Conservation (phyloP, 306 rosid species). For the Fragaria nilgerrensis region DNA sequence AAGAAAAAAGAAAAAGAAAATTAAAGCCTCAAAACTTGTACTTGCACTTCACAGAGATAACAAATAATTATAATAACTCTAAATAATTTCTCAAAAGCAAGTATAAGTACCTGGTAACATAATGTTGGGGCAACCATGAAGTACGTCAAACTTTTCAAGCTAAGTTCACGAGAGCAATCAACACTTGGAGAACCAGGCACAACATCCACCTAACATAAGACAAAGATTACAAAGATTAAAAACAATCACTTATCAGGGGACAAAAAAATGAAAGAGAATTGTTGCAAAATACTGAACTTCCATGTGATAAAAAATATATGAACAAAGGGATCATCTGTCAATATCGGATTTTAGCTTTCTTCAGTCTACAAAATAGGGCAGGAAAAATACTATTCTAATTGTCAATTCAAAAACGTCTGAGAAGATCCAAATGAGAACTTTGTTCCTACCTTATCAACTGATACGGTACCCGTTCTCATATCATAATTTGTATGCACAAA, state of each 20-base stretch:
- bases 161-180: slow-evolving; percentile 50
- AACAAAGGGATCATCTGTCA: neutral
- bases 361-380: slow-evolving; percentile 4
- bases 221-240: slow-evolving; percentile 21
- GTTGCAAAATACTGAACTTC: neutral
- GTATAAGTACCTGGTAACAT: slow-evolving; percentile 82
- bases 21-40: neutral
- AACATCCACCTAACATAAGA: slow-evolving; percentile 59
- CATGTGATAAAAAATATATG: neutral
- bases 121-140: slow-evolving; percentile 97
- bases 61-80: too few relatives aligned
- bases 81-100: neutral
- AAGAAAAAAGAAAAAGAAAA: neutral
- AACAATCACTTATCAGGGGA: neutral
- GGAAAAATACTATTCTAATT: neutral
- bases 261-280: neutral
- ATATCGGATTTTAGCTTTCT: neutral
- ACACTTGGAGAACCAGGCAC: slow-evolving; percentile 34
- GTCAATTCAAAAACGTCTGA: neutral
- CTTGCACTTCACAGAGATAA: neutral
- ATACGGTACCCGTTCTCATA: slow-evolving; percentile 50
- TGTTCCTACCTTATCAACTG: slow-evolving; percentile 63
- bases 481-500: slow-evolving; percentile 85
- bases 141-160: slow-evolving; percentile 71
- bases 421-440: neutral